Base-by-base conservation (phyloP, 2,329 filamentous ascomycete species). In the Claviceps sorghi region DNA sequence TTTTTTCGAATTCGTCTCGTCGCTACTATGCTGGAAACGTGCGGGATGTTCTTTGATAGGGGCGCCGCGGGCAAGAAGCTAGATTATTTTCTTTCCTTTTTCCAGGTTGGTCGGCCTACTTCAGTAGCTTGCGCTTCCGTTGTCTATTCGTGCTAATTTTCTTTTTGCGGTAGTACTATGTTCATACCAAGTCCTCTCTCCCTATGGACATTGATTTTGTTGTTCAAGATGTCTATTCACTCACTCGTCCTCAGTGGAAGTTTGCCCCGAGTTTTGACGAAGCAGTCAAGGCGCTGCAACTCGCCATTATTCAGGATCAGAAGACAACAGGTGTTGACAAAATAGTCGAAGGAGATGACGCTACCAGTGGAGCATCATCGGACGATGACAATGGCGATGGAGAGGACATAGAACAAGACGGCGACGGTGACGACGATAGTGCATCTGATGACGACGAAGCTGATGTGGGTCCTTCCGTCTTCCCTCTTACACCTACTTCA, bases 181-280 rank as follows among this genome's bases (percentile, higher is more conserved):
- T 97, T 59, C 83, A 86, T 61, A 89, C 87, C 21, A 98, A 98
- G 68, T 82, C 91, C 21, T 77, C 86, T 0, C 69, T 96, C 41
- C 93, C 94, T 0, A 94, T 98, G 88, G 93, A 98, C 58, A 87
- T 97, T 47, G 93, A 98, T 54, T 98, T 98, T 65, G 83, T 96
- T 46, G 80, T 98, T 7, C 90, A 96, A 65, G 93, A 98, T 65
- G 90, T 87, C 0, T 97, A 86, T 68, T 82, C 84, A 29, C 70
- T 89, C 36, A 84, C 89, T 13, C 80, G 93, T 47, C 91, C 93
- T 4, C 86, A 96, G 64, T 98, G 91, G 93, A 94, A 93, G 67
- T 72, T 96, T 46, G 82, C 87, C 21, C 78, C 81, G 5, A 86
- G 84, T 57, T 67, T 93, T 6, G 83, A 94, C 51, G 93, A 97